phyloP scores from a whole-genome alignment of 257 asterid species.

The Ballota nigra region DNA sequence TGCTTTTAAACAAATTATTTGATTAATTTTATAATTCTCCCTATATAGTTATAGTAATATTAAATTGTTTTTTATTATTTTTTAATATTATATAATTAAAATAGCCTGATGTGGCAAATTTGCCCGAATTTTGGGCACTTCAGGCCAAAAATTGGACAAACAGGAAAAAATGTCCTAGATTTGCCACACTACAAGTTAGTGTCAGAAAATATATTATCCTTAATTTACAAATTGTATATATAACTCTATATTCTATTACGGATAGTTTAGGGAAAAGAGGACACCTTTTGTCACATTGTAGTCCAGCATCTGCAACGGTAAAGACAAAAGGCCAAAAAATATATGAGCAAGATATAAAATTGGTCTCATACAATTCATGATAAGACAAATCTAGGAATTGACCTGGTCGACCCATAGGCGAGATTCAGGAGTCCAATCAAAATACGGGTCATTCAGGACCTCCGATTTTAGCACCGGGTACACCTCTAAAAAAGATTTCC shows the following conservation, averaged over 20 bases:
- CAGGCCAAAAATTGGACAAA: no score
- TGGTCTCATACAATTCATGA: background rate
- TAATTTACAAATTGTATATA: no score
- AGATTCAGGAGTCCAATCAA: constrained; percentile 60
- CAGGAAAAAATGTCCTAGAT: background rate
- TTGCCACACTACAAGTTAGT: no score
- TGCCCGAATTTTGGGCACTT: no score
- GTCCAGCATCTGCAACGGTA: constrained; percentile 68
- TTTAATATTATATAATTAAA: no score
- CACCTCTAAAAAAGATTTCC: no score
- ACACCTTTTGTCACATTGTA: constrained; percentile 85
- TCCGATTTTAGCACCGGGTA: constrained; percentile 44
- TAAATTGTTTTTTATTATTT: no score
- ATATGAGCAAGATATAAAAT: background rate
- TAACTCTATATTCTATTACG: background rate
- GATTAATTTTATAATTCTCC: no score
- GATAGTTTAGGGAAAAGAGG: background rate
- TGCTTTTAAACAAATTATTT: no score
- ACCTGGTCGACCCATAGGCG: constrained; percentile 73
- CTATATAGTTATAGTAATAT: no score
- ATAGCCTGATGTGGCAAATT: no score
- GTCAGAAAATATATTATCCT: background rate
- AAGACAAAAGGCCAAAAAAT: background rate
- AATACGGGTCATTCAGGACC: constrained; percentile 51
- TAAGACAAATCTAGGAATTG: background rate